Evolutionary conservation across 805 yeast genomes (phyloP).

Genomic region (Ogataea polymorpha): DNA sequence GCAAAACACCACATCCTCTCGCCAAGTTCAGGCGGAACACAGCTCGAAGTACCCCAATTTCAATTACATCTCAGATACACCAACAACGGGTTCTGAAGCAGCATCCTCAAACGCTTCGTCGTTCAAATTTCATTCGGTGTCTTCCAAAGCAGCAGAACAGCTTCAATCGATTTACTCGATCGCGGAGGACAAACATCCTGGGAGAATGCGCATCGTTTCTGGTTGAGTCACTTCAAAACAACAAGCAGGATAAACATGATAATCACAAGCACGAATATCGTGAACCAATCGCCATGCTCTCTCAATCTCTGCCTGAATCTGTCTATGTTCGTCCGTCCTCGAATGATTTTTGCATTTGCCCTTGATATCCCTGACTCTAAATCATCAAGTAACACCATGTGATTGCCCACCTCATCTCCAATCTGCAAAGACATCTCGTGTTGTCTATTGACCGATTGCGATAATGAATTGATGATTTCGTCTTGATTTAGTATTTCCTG

Average conservation of each 20-base stretch:
- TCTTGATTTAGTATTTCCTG: constrained; percentile 49
- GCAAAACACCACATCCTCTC: neutral
- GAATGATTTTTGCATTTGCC: constrained; percentile 38
- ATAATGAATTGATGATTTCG: constrained; percentile 36
- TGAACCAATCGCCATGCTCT: constrained; percentile 49
- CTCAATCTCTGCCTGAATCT: constrained; percentile 39
- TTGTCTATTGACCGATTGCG: constrained; percentile 43
- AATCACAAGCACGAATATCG: constrained; percentile 42
- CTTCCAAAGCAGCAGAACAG: constrained; percentile 11
- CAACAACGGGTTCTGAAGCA: constrained; percentile 19
- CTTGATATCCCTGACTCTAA: constrained; percentile 45
- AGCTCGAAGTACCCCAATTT: constrained; percentile 12
- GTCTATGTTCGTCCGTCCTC: constrained; percentile 40
- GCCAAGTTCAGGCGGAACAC: constrained; percentile 10
- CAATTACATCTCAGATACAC: constrained; percentile 21
- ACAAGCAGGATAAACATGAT: constrained; percentile 43
- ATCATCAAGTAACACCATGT: constrained; percentile 47
- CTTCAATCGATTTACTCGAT: constrained; percentile 7
- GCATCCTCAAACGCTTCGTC: constrained; percentile 16
- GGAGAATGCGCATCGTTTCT: constrained; percentile 9
- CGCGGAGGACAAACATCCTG: constrained; percentile 7
- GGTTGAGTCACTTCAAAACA: constrained; percentile 31
- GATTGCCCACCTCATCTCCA: constrained; percentile 45
- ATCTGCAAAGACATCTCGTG: constrained; percentile 45
- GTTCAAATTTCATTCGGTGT: constrained; percentile 6